Base-by-base conservation (phyloP, 2,329 filamentous ascomycete species). In the Curvularia verruculosa region DNA sequence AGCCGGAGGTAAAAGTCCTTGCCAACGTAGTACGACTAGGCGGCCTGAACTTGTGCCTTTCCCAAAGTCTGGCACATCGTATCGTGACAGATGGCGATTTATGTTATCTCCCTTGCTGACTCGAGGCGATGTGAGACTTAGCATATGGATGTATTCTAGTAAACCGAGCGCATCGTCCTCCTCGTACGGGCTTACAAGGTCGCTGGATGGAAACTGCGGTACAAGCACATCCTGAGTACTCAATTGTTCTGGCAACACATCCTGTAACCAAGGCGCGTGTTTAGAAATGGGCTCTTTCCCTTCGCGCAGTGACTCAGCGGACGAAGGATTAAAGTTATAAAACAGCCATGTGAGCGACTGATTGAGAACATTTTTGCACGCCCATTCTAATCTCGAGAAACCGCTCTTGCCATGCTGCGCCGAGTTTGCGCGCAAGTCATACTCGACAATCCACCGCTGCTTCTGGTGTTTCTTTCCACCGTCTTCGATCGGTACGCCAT, bases 401-500 rank as follows among this genome's bases (percentile, higher is more conserved):
- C 87, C 89, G 62, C 89, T 92, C 74, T 92, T 95, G 3, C 92
- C 92, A 52, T 87, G 88, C 7, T 91, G 75, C 91, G 96, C 96
- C 0, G 87, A 87, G 0, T 87, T 84, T 5, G 83, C 80, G 18
- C 88, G 85, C 26, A 99, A 83, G 58, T 98, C 88, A 49, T 89
- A 81, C 66, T 94, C 86, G 44, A 98, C 85, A 26, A 88, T 90
- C 83, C 90, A 98, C 76, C 91, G 83, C 52, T 87, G 85, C 70
- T 89, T 92, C 45, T 84, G 75, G 65, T 88, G 86, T 65, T 87
- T 88, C 61, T 82, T 81, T 3, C 84, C 86, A 13, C 81, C 83
- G 49, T 82, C 80, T 18, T 81, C 79, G 21, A 87, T 78, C 0
- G 89, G 84, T 61, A 87, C 87, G 1, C 94, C 94, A 0, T 87